phyloP scores from a whole-genome alignment of 768 basidiomycete genomes.

The Amanita muscaria region DNA sequence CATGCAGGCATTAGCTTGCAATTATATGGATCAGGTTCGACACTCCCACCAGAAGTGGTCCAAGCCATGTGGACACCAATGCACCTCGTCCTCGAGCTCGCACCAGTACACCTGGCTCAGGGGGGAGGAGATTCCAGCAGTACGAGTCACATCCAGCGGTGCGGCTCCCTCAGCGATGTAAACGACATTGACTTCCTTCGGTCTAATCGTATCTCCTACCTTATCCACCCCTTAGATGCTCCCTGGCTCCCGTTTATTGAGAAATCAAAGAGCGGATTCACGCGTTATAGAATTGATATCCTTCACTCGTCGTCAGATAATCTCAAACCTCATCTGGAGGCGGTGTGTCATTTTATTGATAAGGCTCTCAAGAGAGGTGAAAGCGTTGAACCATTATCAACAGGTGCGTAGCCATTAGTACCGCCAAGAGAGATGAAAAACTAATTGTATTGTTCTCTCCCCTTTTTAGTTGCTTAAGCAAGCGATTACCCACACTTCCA shows the following conservation, averaged over 20 bases:
- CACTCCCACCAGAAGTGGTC: constrained; percentile 61
- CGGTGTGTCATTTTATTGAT: constrained; percentile 60
- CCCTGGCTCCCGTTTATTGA: constrained; percentile 42
- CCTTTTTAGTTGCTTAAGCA: too few species aligned
- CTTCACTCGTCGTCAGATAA: constrained; percentile 54
- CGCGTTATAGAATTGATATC: constrained; percentile 60
- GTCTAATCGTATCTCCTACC: constrained; percentile 37
- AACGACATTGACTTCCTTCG: constrained; percentile 47
- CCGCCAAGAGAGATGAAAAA: too few species aligned
- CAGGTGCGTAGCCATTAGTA: too few species aligned
- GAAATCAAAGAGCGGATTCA: constrained; percentile 32
- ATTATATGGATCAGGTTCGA: constrained; percentile 78
- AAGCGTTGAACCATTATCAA: constrained; percentile 73
- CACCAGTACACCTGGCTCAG: too few species aligned
- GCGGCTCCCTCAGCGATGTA: constrained; percentile 52
- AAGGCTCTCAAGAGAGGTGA: constrained; percentile 47
- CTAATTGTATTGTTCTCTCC: too few species aligned
- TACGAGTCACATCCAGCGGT: constrained; percentile 30
- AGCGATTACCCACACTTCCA: too few species aligned
- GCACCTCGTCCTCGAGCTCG: constrained; percentile 57
- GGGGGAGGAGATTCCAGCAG: constrained; percentile 11
- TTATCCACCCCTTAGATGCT: constrained; percentile 56
- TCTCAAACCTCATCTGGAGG: constrained; percentile 59
- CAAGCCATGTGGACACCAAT: constrained; percentile 82
- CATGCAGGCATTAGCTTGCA: too few species aligned